Conservation (phyloP, 2,329 filamentous ascomycete species). For the Tolypocladium album region DNA sequence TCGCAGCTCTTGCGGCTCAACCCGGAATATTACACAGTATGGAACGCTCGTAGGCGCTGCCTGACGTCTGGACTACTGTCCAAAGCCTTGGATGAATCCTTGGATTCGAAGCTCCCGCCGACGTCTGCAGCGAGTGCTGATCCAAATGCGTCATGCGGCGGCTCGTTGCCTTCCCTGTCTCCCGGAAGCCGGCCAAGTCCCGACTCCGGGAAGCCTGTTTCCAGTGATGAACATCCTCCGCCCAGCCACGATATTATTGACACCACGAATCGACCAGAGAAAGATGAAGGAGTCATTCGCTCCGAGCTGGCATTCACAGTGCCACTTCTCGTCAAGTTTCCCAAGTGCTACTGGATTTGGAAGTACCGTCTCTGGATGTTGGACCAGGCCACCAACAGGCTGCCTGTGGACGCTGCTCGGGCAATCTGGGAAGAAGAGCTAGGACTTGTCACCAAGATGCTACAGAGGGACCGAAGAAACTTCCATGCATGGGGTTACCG, state of each 20-base stretch:
- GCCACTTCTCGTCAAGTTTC: slow-evolving; percentile 71
- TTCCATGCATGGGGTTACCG: slow-evolving; percentile 97
- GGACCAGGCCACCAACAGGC: slow-evolving; percentile 53
- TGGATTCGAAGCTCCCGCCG: slow-evolving; percentile 40
- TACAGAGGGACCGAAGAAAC: slow-evolving; percentile 75
- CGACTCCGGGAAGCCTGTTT: slow-evolving; percentile 11
- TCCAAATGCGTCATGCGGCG: slow-evolving; percentile 53
- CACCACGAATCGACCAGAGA: not conserved
- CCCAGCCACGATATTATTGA: not conserved
- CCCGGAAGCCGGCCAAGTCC: slow-evolving; percentile 37
- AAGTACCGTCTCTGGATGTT: slow-evolving; percentile 87
- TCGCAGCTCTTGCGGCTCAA: slow-evolving; percentile 67
- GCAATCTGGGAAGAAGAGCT: slow-evolving; percentile 79
- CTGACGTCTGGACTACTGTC: slow-evolving; percentile 49
- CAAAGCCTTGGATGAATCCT: slow-evolving; percentile 38
- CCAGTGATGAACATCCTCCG: not conserved
- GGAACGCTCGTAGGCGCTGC: slow-evolving; percentile 74
- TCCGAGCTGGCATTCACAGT: slow-evolving; percentile 75
- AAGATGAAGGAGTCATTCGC: slow-evolving; percentile 38
- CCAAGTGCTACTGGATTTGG: slow-evolving; percentile 99
- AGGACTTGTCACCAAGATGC: slow-evolving; percentile 75
- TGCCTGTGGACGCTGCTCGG: slow-evolving; percentile 45
- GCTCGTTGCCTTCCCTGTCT: slow-evolving; percentile 42
- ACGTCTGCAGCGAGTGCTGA: slow-evolving; percentile 42
- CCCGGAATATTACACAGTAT: slow-evolving; percentile 84